Conservation (phyloP, 2,329 filamentous ascomycete species). For the Epichloe brachyelytri region DNA sequence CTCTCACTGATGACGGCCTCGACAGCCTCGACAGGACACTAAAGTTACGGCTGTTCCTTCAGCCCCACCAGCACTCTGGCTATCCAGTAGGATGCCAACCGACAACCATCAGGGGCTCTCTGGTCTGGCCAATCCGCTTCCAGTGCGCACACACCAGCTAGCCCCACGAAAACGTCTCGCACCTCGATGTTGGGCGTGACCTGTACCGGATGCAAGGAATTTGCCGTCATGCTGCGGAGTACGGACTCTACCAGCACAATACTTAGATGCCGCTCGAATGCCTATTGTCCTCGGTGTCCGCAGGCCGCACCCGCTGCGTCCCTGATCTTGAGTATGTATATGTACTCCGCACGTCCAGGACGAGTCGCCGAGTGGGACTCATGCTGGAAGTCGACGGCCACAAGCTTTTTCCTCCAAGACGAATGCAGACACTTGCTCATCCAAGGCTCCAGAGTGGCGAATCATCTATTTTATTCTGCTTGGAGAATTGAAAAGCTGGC, state of each 20-base stretch:
- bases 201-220: background rate
- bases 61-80: too few species aligned
- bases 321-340: too few species aligned
- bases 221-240: background rate
- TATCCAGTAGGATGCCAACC: background rate
- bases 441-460: background rate
- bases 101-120: background rate
- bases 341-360: background rate
- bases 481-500: background rate
- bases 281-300: background rate
- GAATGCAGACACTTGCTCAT: background rate
- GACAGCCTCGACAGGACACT: too few species aligned
- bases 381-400: background rate
- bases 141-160: background rate
- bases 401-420: background rate
- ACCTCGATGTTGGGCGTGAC: background rate
- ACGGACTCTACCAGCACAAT: background rate
- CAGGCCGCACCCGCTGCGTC: background rate
- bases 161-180: background rate
- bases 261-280: background rate
- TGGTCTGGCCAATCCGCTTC: background rate
- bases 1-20: too few species aligned
- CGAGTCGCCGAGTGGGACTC: background rate
- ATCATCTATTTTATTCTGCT: background rate
- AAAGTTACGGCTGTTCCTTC: too few species aligned